These are phyloP conservation scores for Melampsora americana DNA, from an alignment of 1,284 basidiomycete species.

Conservation along the genomic window DNA sequence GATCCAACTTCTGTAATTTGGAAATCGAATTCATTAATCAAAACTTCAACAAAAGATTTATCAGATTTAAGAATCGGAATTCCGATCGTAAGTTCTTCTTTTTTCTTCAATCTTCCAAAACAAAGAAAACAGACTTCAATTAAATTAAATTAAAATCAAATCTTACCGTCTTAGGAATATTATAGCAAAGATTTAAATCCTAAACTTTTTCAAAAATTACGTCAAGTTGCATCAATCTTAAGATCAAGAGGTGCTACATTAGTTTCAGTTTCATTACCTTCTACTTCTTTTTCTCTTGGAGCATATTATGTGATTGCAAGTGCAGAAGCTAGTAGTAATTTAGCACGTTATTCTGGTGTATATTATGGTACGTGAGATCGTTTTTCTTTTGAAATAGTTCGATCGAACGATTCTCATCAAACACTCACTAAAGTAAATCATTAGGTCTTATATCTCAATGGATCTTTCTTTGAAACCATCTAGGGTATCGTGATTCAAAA, in stretches of 20 bases:
- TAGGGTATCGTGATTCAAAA: too few species aligned
- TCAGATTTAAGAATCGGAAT: slow-evolving; percentile 23
- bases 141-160: background rate
- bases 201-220: slow-evolving; percentile 47
- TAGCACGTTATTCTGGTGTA: slow-evolving; percentile 85
- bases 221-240: too few species aligned
- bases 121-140: background rate
- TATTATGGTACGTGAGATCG: slow-evolving; percentile 61
- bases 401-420: background rate
- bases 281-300: slow-evolving; percentile 73
- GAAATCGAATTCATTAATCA: background rate
- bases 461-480: too few species aligned
- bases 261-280: slow-evolving; percentile 72
- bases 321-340: slow-evolving; percentile 89
- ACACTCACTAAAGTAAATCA: too few species aligned
- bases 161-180: slow-evolving; percentile 29
- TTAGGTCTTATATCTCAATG: too few species aligned
- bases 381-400: background rate
- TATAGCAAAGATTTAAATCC: slow-evolving; percentile 6
- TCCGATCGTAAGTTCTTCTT: slow-evolving; percentile 17
- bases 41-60: slow-evolving; percentile 15
- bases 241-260: slow-evolving; percentile 64
- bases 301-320: slow-evolving; percentile 93
- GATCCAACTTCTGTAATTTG: slow-evolving; percentile 23
- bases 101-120: background rate